Evolutionary conservation across 139 green algal genomes (phyloP), one percentile per base, ranked within the genome.

Genomic region (Chlamydomonas sphaeroides): DNA sequence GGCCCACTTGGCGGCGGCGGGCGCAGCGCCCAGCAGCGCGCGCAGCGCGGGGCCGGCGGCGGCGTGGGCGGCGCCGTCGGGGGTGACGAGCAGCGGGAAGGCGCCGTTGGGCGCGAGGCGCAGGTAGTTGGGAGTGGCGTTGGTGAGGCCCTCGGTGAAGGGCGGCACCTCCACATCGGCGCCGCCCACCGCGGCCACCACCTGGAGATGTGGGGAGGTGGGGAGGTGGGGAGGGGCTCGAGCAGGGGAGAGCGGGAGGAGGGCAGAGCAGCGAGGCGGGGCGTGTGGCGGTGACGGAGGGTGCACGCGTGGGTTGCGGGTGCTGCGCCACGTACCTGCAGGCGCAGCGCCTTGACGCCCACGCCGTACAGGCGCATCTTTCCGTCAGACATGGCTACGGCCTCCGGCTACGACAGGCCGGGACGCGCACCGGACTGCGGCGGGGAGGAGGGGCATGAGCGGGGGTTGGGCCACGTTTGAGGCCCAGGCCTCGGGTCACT

Each of bases 41-140:
- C 59, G 75, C 1, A 76, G 33, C 5, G 65, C 49, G 10, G 77
- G 35, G n/a, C 28, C 77, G 36, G 77, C 48, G 65, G 48, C 28
- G 8, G 63, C 65, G 26, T 48, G 63, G 0, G 49, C 48, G 26
- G 45, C n/a, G 63, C 80, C 85, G 32, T 41, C 63, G 42, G 85
- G 51, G 2, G 85, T 87, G 30, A 81, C 39, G 18, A 89, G 80
- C 51, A 89, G 53, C 5, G 85, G 85, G 61, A 84, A 78, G 61
- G 82, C 78, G n/a, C 87, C 83, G 25, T 70, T 70, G 28, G 87
- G 78, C 65, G 30, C 48, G 33, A 84, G 70, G 65, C 69, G 78
- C 42, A 92, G 83, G 89, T 85, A 92, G 62, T 66, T 75, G 6
- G 86, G 86, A 53, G 86, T 92, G 45, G 80, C 84, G 70, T 92